Percentiles rank a stretch among this genome's conserved stretches.
These are phyloP conservation scores for Cucurbita maxima DNA, from an alignment of 306 rosid species.

Conservation along the genomic window DNA sequence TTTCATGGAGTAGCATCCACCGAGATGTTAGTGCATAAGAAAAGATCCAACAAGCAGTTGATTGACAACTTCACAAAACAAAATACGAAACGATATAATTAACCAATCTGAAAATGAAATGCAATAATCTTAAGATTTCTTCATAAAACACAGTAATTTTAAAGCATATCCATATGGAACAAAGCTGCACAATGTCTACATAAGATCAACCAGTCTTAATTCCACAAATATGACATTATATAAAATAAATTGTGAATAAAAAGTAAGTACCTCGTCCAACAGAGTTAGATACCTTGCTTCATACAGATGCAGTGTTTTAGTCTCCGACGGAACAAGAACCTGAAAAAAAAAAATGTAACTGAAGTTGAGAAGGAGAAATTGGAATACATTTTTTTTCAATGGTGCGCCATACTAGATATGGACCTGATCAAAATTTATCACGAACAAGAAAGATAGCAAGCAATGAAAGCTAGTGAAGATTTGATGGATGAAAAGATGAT, in stretches of 20 bases:
- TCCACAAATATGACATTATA: not conserved
- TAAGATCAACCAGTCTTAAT: not conserved
- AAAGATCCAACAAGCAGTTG: not conserved
- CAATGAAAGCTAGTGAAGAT: not conserved
- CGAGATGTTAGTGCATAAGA: not conserved
- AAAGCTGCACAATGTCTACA: not conserved
- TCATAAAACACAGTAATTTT: not conserved
- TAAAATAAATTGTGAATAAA: not conserved
- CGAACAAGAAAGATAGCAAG: not conserved
- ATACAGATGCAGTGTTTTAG: constrained; percentile 26
- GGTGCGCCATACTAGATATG: too few species aligned
- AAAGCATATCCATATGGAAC: not conserved
- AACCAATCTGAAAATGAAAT: not conserved
- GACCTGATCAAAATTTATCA: not conserved
- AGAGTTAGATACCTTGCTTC: constrained; percentile 39
- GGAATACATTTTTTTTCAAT: not conserved
- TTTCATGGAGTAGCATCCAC: not conserved
- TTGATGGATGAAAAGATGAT: not conserved
- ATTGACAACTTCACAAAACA: not conserved
- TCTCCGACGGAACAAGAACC: constrained; percentile 40
- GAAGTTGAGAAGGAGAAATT: too few species aligned
- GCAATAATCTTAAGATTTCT: not conserved
- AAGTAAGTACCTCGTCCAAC: constrained; percentile 24
- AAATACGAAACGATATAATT: not conserved
- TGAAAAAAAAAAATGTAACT: not conserved